Base-by-base conservation (phyloP, 2,329 filamentous ascomycete species). In the Immersiporthe knoxdaviesiana region DNA sequence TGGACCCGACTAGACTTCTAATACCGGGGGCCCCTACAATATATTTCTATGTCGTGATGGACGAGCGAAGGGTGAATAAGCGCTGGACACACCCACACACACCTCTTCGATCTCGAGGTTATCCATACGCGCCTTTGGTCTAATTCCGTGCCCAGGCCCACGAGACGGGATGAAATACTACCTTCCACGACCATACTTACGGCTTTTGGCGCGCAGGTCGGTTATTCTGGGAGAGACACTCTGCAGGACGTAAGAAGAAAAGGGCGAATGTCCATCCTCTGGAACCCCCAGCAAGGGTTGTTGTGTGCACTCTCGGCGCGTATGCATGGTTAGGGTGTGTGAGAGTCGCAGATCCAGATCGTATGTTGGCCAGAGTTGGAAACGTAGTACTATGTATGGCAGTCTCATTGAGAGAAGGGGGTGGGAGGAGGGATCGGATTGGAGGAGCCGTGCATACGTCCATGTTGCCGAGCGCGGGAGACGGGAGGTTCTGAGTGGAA, bases 241-340 rank as follows among this genome's bases (percentile, higher is more conserved):
- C n/a, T 59, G 60, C 50, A 64, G 44, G 44, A n/a, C 44, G 44
- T 21, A 47, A 30, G 60, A n/a, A 8, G 52, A 35, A 35, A 27
- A 59, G 30, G 54, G 32, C 50, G 41, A 60, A 37, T 37, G 10
- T 41, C 44, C 54, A 41, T 60, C 12, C n/a, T n/a, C 7, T n/a
- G 44, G 35, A 39, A 7, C n/a, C 24, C n/a, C 24, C 30, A n/a
- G 24, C 39, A 32, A 16, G 35, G n/a, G n/a, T n/a, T n/a, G 39
- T 32, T 35, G 39, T 12, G 41, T 58, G 56, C 18, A 50, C 27
- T 30, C n/a, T 67, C 27, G 54, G 67, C 67, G 67, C 67, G 56
- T 65, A 68, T 65, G 67, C 44, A 61, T 27, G 52, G 50, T 24
- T 35, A n/a, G 10, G 24, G 37, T 11, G 6, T 30, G 16, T 39